Evolutionary conservation across 441 rosid species (phyloP).

Genomic region (Pelargonium citronellum): DNA sequence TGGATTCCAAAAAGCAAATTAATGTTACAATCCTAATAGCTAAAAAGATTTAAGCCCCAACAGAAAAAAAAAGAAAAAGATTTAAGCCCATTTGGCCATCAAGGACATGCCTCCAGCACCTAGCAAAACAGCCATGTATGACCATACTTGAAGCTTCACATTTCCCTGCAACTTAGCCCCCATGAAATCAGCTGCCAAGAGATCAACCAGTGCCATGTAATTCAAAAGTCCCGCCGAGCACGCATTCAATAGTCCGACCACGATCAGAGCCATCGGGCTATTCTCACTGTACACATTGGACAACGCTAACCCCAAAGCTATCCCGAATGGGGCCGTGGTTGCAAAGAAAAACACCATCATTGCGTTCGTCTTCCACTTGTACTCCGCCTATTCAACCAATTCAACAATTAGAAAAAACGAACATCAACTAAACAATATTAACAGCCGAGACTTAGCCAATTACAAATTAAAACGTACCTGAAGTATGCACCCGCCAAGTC

Average conservation of each 20-base stretch:
- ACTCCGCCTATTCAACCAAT: slow-evolving; percentile 30
- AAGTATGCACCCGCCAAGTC: slow-evolving; percentile 36
- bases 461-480: slow-evolving; percentile 14
- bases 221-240: slow-evolving; percentile 43
- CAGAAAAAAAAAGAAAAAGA: no score
- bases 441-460: background rate
- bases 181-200: slow-evolving; percentile 39
- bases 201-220: slow-evolving; percentile 45
- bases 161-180: slow-evolving; percentile 41
- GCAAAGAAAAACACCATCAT: slow-evolving; percentile 34
- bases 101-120: slow-evolving; percentile 47
- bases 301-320: slow-evolving; percentile 27
- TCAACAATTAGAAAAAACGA: no score
- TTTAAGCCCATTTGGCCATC: slow-evolving; percentile 52
- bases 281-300: slow-evolving; percentile 22
- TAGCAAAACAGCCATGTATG: slow-evolving; percentile 33
- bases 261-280: slow-evolving; percentile 33
- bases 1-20: no score
- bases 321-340: slow-evolving; percentile 32
- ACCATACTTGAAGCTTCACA: slow-evolving; percentile 32
- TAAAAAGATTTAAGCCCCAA: no score
- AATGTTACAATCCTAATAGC: no score
- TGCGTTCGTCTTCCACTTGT: slow-evolving; percentile 22
- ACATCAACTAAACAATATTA: no score
- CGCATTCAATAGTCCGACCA: slow-evolving; percentile 39